Evolutionary conservation across 257 asterid species (phyloP).

Genomic region (Ocimum tenuiflorum): DNA sequence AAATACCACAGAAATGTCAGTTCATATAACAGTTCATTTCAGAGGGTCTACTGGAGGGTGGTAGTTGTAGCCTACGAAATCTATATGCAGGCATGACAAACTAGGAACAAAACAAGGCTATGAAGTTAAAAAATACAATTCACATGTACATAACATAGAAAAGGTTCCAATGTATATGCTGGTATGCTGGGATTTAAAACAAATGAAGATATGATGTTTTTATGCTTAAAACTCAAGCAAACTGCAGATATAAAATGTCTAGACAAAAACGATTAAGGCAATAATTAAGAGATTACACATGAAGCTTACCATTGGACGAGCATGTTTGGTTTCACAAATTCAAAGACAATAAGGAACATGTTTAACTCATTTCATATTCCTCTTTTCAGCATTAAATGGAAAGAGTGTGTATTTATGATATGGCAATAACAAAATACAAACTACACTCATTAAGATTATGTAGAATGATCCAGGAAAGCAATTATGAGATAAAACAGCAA

Average conservation of each 20-base stretch:
- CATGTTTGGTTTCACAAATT: no score
- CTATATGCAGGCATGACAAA: not conserved
- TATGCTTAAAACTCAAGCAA: slow-evolving; percentile 4
- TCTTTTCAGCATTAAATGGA: not conserved
- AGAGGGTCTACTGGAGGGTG: not conserved
- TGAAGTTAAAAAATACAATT: slow-evolving; percentile 1
- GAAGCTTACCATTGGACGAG: no score
- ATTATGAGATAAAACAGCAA: slow-evolving; percentile 9
- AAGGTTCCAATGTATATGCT: not conserved
- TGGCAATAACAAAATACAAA: not conserved
- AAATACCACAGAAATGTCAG: slow-evolving; percentile 16
- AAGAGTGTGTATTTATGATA: not conserved
- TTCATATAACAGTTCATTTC: slow-evolving; percentile 14
- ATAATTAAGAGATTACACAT: not conserved
- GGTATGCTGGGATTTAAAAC: not conserved
- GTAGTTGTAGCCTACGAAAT: not conserved
- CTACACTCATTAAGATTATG: not conserved
- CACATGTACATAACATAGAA: no score
- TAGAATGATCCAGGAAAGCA: not conserved
- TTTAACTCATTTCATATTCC: no score
- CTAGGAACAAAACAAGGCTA: not conserved
- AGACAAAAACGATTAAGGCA: no score
- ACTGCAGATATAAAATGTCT: not conserved
- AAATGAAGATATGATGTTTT: not conserved
- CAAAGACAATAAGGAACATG: no score